Evolutionary conservation across 768 basidiomycete genomes (phyloP).

Genomic region (Tremella mesenterica): DNA sequence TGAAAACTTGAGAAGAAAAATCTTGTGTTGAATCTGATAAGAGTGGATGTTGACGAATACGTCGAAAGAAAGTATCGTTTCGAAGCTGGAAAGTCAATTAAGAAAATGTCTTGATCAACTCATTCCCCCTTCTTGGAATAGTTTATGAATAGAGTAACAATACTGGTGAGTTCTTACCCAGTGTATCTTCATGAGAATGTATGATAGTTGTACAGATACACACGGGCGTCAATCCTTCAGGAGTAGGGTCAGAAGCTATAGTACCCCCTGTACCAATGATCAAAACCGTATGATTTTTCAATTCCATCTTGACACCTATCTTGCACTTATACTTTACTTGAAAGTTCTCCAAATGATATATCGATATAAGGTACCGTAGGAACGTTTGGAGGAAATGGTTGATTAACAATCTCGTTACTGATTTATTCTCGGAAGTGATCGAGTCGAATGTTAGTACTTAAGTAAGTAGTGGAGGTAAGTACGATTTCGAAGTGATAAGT

Average conservation of each 20-base stretch:
- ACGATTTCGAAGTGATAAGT: too few species aligned
- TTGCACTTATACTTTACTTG: too few species aligned
- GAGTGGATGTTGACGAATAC: slow-evolving; percentile 34
- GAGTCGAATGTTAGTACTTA: too few species aligned
- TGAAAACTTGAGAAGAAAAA: slow-evolving; percentile 19
- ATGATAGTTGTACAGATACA: slow-evolving; percentile 4
- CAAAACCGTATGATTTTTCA: slow-evolving; percentile 5
- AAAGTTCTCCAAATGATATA: too few species aligned
- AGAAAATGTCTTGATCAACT: background rate
- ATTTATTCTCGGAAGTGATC: too few species aligned
- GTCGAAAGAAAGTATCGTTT: slow-evolving; percentile 29
- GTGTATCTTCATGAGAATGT: too few species aligned
- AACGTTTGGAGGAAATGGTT: too few species aligned
- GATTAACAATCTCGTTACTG: too few species aligned
- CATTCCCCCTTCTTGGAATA: background rate
- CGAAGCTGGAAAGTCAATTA: slow-evolving; percentile 23
- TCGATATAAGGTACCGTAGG: too few species aligned
- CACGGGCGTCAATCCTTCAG: slow-evolving; percentile 27
- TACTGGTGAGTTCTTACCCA: too few species aligned
- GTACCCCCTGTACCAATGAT: slow-evolving; percentile 39
- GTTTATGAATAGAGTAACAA: background rate
- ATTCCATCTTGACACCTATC: too few species aligned
- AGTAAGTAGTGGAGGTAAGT: too few species aligned
- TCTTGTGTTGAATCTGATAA: slow-evolving; percentile 14
- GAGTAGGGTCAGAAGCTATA: slow-evolving; percentile 34